Base-by-base conservation (phyloP, 192 early-diverging fungal species). In the Gamsiella multidivaricata region DNA sequence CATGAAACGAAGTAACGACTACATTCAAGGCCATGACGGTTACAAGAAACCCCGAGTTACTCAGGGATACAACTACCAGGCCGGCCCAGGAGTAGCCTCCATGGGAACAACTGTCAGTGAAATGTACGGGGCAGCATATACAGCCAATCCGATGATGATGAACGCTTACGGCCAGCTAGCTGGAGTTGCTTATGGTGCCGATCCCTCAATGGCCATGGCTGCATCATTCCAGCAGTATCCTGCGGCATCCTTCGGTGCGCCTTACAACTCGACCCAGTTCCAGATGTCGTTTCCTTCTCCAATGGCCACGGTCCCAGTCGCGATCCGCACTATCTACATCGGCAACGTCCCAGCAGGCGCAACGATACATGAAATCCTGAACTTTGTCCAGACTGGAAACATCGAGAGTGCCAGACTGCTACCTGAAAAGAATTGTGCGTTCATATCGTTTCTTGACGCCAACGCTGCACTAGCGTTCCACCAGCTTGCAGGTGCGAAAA, bases 361-460 rank as follows among this genome's bases (percentile, higher is more conserved):
- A 7, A 82, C 82, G 1, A 67, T 89, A 25, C 83, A 87, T 42
- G 90, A 94, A 11, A 79, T 96, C 12, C 72, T 94, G 39, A 90
- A 94, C 73, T 63, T 88, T 47, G 85, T 95, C 34, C 88, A 86
- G 39, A 82, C 83, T 34, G 95, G 95, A 15, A 65, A 84, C 8
- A 70, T 96, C 22, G 92, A 95, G 69, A 70, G 80, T 32, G 82
- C 91, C 42, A 90, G 91, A 53, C 83, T 92, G 32, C 60, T 95
- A 14, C 84, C 87, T 8, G 92, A 94, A 37, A 94, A 94, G 61
- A 91, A 86, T 60, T 94, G 94, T 52, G 87, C 89, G 22, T 96
- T 96, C 71, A 73, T 95, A 37, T 85, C 94, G 11, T 96, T 96
- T 73, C 54, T 95, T 36, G 90, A 94, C 37, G 75, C 89, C 6